phyloP scores from a whole-genome alignment of 805 yeast species.

The Schizosaccharomyces japonicus region DNA sequence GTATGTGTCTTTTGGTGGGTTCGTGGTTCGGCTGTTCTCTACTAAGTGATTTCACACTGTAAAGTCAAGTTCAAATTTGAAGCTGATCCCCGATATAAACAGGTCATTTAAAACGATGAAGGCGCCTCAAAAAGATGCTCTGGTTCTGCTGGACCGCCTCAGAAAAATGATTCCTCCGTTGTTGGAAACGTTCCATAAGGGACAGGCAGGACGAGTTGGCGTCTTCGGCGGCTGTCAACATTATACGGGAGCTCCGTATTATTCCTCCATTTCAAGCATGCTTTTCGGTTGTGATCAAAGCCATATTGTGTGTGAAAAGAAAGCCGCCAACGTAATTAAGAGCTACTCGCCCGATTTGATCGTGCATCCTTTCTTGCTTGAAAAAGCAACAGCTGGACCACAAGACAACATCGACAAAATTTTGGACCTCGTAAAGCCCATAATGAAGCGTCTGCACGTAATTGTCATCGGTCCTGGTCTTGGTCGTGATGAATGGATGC shows the following conservation, averaged over 20 bases:
- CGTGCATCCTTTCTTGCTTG: conserved; percentile 79
- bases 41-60: too few species aligned
- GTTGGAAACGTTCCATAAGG: conserved; percentile 50
- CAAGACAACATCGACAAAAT: conserved; percentile 5
- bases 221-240: conserved; percentile 89
- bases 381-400: conserved; percentile 16
- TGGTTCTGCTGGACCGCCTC: conserved; percentile 26
- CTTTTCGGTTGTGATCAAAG: conserved; percentile 70
- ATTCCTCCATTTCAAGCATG: conserved; percentile 67
- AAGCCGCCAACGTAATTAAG: conserved; percentile 63
- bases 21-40: too few species aligned
- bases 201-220: conserved; percentile 70
- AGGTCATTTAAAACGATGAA: too few species aligned
- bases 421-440: conserved; percentile 18
- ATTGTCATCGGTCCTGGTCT: conserved; percentile 85
- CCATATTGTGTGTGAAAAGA: conserved; percentile 64
- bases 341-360: conserved; percentile 75
- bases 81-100: too few species aligned
- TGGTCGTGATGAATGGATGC: conserved; percentile 57
- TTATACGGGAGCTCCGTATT: conserved; percentile 91
- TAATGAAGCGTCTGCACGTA: conserved; percentile 49
- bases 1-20: too few species aligned
- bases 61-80: too few species aligned
- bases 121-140: too few species aligned
- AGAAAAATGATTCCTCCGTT: conserved; percentile 53